Percentiles rank a stretch among this genome's conserved stretches.
phyloP scores from a whole-genome alignment of 805 yeast species.

The Saccharomycopsis sp. region DNA sequence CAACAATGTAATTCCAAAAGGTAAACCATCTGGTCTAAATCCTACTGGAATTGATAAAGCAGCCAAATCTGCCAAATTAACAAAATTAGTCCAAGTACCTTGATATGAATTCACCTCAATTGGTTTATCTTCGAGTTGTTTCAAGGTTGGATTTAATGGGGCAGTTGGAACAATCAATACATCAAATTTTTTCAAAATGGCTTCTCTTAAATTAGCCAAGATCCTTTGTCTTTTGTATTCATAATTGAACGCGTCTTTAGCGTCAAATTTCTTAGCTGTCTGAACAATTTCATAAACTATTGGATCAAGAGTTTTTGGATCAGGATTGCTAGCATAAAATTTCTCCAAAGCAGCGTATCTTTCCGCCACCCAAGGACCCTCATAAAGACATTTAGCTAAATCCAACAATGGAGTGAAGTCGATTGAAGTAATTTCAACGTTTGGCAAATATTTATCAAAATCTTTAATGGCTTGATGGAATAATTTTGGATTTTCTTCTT shows the following conservation, averaged over 20 bases:
- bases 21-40: conserved; percentile 79
- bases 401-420: conserved; percentile 74
- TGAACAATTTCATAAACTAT: conserved; percentile 70
- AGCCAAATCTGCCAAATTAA: conserved; percentile 86
- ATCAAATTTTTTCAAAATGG: conserved; percentile 54
- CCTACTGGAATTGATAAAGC: conserved; percentile 92
- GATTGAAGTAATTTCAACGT: conserved; percentile 42
- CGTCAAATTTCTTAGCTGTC: conserved; percentile 71
- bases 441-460: conserved; percentile 48
- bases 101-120: conserved; percentile 77
- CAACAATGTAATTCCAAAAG: conserved; percentile 83
- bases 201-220: conserved; percentile 49
- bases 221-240: conserved; percentile 85
- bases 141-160: conserved; percentile 83
- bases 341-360: conserved; percentile 78
- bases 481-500: conserved; percentile 64
- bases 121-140: conserved; percentile 69
- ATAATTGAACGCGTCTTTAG: conserved; percentile 74
- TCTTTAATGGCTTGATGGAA: conserved; percentile 55
- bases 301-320: conserved; percentile 69
- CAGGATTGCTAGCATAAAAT: conserved; percentile 64
- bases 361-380: conserved; percentile 99
- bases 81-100: conserved; percentile 98
- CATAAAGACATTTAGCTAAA: conserved; percentile 82
- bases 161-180: conserved; percentile 88